phyloP scores from a whole-genome alignment of 2,329 filamentous ascomycete genomes.

The Trichoderma brevicompactum region DNA sequence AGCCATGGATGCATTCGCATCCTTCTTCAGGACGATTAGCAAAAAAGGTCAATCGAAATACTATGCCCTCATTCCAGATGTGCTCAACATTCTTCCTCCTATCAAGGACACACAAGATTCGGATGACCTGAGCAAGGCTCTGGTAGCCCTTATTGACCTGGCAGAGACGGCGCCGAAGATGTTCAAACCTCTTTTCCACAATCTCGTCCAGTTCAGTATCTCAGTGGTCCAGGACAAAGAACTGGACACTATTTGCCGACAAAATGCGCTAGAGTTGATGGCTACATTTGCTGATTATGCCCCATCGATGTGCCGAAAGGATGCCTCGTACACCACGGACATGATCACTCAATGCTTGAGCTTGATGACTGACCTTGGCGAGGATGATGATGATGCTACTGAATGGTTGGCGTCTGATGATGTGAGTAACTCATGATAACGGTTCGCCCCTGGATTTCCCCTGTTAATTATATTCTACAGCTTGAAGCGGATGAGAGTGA shows the following conservation, averaged over 20 bases:
- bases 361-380: conserved; percentile 94
- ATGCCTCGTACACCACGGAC: conserved; percentile 85
- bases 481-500: conserved; percentile 96
- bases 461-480: conserved; percentile 49
- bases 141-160: conserved; percentile 89
- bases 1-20: conserved; percentile 94
- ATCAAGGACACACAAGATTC: conserved; percentile 91
- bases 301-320: conserved; percentile 92
- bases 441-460: neutral
- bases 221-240: conserved; percentile 97
- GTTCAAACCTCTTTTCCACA: conserved; percentile 95
- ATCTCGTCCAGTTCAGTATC: conserved; percentile 89
- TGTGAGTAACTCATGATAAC: conserved; percentile 53
- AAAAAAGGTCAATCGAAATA: conserved; percentile 92
- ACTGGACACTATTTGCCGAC: conserved; percentile 82
- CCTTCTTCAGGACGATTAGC: conserved; percentile 88
- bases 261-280: conserved; percentile 96
- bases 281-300: conserved; percentile 96
- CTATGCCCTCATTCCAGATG: conserved; percentile 82
- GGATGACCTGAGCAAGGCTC: conserved; percentile 86
- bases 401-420: conserved; percentile 96
- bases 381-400: conserved; percentile 90
- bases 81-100: conserved; percentile 91
- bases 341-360: conserved; percentile 99
- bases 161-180: conserved; percentile 95